Base-by-base conservation (phyloP, 371 early-diverging fungal species). In the Capillidium rhysosporum region DNA sequence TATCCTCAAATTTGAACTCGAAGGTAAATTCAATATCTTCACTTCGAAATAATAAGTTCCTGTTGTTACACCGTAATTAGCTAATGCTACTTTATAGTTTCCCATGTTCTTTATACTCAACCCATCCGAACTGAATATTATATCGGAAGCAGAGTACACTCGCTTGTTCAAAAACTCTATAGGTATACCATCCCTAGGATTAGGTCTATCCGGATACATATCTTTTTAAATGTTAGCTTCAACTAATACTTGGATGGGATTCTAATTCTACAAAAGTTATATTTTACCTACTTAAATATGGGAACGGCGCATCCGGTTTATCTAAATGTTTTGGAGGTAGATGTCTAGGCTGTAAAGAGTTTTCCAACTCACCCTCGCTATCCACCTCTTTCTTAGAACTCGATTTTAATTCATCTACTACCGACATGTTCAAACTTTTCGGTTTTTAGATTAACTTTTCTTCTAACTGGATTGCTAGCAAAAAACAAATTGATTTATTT, bases 141-240 rank as follows among this genome's bases (percentile, higher is more conserved):
- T 26, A 5, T 53, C 41, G 28, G 41, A 14, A 12, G 54, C 41
- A 18, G 44, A 44, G 7, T 53, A 24, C 23, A 14, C n/a, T 2
- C 25, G 40, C 9, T 45, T 39, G 14, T 40, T 23, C 14, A 7
- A 16, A 1, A 52, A 12, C 12, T 44, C 14, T 5, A 53, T 51
- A 16, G 29, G 38, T 9, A 38, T 29, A 20, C 34, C 38, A 4
- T 10, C n/a, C n/a, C 18, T 51, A 16, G 51, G 51, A 38, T 51
- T 51, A 12, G 51, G 51, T 20, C 38, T 29, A 29, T 51, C 51
- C 21, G 51, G 51, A 34, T 51, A 34, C 51, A 51, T 51, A 51
- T 51, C 38, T 38, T 34, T 34, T 34, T 34, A 34, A 34, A 34
- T 34, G 34, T 7, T 12, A 34, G 12, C 4, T 34, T 34, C 4